Percentiles rank a stretch among this genome's conserved stretches.
phyloP scores from a whole-genome alignment of 2,329 filamentous ascomycete species.

The Ceratocystis cacaofunesta region DNA sequence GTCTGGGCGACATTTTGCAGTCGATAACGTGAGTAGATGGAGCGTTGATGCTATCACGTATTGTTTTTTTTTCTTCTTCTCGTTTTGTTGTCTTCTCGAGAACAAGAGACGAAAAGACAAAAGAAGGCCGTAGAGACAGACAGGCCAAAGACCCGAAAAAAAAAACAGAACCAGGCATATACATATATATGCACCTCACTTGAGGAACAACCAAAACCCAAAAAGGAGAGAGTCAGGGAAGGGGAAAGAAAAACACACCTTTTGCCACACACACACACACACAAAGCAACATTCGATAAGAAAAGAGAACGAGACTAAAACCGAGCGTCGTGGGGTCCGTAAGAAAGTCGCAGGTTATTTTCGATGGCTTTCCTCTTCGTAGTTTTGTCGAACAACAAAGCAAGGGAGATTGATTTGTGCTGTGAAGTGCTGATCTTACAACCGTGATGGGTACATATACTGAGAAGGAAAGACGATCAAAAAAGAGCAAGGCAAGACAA shows the following conservation, averaged over 20 bases:
- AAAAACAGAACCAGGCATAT: background rate
- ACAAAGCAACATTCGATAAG: background rate
- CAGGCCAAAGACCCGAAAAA: background rate
- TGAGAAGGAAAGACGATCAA: conserved; percentile 1
- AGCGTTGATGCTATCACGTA: background rate
- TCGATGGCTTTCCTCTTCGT: background rate
- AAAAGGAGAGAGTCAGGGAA: background rate
- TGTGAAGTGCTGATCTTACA: conserved; percentile 1
- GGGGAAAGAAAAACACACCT: background rate
- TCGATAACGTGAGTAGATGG: background rate
- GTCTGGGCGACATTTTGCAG: background rate
- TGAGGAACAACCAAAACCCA: background rate
- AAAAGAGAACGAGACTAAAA: background rate
- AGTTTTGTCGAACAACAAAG: background rate
- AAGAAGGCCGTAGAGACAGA: background rate
- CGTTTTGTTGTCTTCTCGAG: background rate
- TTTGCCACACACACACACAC: conserved; percentile 3
- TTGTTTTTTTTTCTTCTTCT: background rate
- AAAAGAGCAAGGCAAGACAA: background rate
- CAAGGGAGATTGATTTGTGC: background rate
- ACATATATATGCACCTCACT: background rate
- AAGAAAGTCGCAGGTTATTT: background rate
- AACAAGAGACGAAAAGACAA: background rate
- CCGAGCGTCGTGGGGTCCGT: background rate
- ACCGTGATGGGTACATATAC: conserved; percentile 9